Evolutionary conservation across 2,329 filamentous ascomycete species (phyloP).

Genomic region (Tolypocladium amazonense): DNA sequence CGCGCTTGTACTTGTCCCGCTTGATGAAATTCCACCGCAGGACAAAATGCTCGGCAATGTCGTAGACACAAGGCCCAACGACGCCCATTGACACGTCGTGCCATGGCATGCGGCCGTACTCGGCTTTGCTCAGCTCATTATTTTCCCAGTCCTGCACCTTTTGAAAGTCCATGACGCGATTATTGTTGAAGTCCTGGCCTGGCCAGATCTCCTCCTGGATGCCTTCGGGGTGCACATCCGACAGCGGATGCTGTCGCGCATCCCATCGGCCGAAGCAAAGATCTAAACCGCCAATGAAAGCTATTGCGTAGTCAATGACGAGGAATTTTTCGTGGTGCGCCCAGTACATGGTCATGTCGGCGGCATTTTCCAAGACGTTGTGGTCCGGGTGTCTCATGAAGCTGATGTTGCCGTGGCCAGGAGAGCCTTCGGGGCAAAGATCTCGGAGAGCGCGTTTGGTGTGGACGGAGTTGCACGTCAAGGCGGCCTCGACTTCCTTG

Average conservation of each 20-base stretch:
- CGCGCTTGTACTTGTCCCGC: constrained; percentile 94
- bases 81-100: constrained; percentile 90
- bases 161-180: constrained; percentile 90
- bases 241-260: constrained; percentile 68
- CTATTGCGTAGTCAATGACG: constrained; percentile 81
- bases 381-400: constrained; percentile 91
- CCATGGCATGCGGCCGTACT: constrained; percentile 96
- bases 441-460: constrained; percentile 77
- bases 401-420: constrained; percentile 78
- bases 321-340: constrained; percentile 98
- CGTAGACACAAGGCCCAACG: constrained; percentile 81
- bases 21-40: constrained; percentile 96
- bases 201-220: constrained; percentile 80
- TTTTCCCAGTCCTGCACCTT: constrained; percentile 85
- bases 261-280: constrained; percentile 97
- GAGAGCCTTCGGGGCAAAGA: constrained; percentile 71
- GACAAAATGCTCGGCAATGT: constrained; percentile 93
- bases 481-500: constrained; percentile 69
- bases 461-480: constrained; percentile 88
- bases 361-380: constrained; percentile 85
- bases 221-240: constrained; percentile 79
- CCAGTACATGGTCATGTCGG: constrained; percentile 96
- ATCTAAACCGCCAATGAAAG: constrained; percentile 90
- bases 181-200: constrained; percentile 97
- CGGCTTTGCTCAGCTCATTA: constrained; percentile 84